Base-by-base conservation (phyloP, 495 filamentous ascomycete genomes). In the Saxophila tyrrhenica region DNA sequence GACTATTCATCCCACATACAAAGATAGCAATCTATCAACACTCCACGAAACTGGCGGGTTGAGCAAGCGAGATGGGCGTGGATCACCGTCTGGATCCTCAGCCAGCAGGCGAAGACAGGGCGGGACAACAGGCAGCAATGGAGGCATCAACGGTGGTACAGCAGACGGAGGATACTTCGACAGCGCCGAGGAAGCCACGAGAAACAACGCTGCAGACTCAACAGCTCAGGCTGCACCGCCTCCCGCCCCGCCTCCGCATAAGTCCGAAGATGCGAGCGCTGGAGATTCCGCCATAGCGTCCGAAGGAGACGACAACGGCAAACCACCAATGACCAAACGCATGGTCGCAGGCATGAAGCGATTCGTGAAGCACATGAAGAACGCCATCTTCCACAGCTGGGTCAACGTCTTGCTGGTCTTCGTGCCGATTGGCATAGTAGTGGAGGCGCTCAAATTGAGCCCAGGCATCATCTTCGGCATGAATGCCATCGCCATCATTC, bases 401-500 rank as follows among this genome's bases (percentile, higher is more conserved):
- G 70, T 92, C 69, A 92, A 94, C 68, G 50, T 84, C 38, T 75
- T 92, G 57, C 70, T 92, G 60, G 69, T 91, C 24, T 89, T 89
- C 65, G 86, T 92, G 7, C 88, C 88, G 1, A 71, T 83, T 50
- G 88, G 86, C 54, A 90, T 94, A 59, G 77, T 74, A 53, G 73
- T 81, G 39, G 69, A 80, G 61, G 76, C 77, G 51, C 21, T 58
- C 22, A 38, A 46, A 0, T 29, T 65, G 13, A 64, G 50, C 35
- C 69, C 76, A 8, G 70, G 74, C 0, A 62, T 81, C 32, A 68
- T 87, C 48, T 94, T 92, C 67, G 81, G 81, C 38, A 78, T 90
- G 73, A 92, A 94, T 61, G 84, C 85, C 10, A 72, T 92, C 49
- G 87, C 87, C 25, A 88, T 94, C 66, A 78, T 92, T 46, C 87